These are phyloP conservation scores for Olyra latifolia DNA, from an alignment of 176 grass and related monocot genomes.

Conservation along the genomic window DNA sequence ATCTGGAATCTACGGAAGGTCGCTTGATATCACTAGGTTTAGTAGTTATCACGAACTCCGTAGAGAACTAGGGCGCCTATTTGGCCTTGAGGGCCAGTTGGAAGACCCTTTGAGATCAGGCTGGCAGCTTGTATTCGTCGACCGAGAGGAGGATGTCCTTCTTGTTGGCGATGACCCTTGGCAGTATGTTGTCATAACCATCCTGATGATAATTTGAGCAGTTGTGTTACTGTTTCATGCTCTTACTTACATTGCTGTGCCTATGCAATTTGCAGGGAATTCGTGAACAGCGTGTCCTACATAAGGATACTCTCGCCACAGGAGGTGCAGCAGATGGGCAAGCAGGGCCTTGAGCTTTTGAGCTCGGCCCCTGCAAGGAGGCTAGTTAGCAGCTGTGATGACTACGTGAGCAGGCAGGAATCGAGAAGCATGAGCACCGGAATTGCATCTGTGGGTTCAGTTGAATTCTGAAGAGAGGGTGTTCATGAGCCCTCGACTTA, in stretches of 20 bases:
- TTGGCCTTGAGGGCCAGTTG: constrained; percentile 91
- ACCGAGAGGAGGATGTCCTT: constrained; percentile 90
- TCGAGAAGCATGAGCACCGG: constrained; percentile 70
- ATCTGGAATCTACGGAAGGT: constrained; percentile 85
- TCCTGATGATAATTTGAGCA: neutral
- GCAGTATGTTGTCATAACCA: constrained; percentile 58
- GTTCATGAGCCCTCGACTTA: neutral
- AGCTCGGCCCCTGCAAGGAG: constrained; percentile 54
- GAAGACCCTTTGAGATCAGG: constrained; percentile 99
- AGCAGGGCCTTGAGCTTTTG: constrained; percentile 67
- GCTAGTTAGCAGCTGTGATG: constrained; percentile 64
- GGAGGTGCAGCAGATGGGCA: constrained; percentile 95
- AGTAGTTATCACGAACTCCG: constrained; percentile 83
- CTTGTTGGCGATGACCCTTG: constrained; percentile 94
- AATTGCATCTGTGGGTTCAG: constrained; percentile 69
- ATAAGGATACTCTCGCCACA: constrained; percentile 97
- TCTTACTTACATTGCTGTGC: neutral
- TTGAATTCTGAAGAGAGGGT: constrained; percentile 67
- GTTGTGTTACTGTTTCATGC: neutral
- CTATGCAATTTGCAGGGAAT: constrained; percentile 63
- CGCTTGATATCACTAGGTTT: constrained; percentile 89
- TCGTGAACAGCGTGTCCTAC: constrained; percentile 86
- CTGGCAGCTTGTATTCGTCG: constrained; percentile 99
- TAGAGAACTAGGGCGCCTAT: constrained; percentile 81
- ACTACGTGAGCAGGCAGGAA: constrained; percentile 72